Conservation (phyloP, 2,329 filamentous ascomycete species). For the Microdochium nivale region DNA sequence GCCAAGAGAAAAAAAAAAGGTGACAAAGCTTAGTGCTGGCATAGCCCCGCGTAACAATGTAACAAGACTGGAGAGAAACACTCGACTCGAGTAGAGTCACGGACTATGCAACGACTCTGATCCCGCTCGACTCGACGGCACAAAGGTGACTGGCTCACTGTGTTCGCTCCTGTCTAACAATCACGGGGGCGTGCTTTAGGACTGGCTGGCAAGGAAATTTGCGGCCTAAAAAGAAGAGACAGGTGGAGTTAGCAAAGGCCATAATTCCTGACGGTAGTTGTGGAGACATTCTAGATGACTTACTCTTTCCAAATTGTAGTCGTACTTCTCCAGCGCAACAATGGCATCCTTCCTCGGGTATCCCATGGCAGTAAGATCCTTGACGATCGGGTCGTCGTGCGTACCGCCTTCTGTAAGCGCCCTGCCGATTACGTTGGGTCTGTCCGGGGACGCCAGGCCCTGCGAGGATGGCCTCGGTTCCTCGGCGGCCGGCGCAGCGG, state of each 20-base stretch:
- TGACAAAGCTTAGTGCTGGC: too few relatives aligned
- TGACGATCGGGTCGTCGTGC: slow-evolving; percentile 86
- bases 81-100: too few relatives aligned
- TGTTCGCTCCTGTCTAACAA: too few relatives aligned
- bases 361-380: slow-evolving; percentile 84
- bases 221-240: slow-evolving; percentile 33
- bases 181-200: slow-evolving; percentile 18
- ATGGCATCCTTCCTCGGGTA: slow-evolving; percentile 69
- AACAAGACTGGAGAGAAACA: too few relatives aligned
- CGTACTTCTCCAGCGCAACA: slow-evolving; percentile 80
- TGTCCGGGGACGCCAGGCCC: slow-evolving; percentile 12
- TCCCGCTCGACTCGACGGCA: too few relatives aligned
- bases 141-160: too few relatives aligned
- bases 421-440: slow-evolving; percentile 39
- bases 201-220: slow-evolving; percentile 47
- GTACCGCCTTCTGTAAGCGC: slow-evolving; percentile 65
- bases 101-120: too few relatives aligned
- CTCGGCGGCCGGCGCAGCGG: slow-evolving; percentile 11
- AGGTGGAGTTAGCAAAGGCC: background rate
- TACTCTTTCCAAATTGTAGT: slow-evolving; percentile 94
- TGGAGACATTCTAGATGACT: slow-evolving; percentile 22
- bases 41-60: too few relatives aligned
- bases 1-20: too few relatives aligned
- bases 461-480: slow-evolving; percentile 13
- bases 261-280: background rate